Conservation (phyloP, 257 asterid species). For the Solanum pennellii region DNA sequence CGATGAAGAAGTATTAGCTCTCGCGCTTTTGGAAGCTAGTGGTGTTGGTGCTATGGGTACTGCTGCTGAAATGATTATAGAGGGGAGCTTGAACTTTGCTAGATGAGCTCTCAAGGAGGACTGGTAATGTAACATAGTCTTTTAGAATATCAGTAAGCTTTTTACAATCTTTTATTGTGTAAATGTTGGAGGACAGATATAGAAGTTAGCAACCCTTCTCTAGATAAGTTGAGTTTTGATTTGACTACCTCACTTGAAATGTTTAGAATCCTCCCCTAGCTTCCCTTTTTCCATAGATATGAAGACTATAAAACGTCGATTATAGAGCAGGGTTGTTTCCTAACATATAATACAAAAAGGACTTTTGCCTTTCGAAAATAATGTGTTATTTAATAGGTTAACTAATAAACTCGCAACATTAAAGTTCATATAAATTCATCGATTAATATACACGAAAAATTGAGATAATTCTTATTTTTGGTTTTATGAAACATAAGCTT, state of each 20-base stretch:
- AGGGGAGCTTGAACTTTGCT: conserved; percentile 28
- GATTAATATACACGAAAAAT: too few relatives aligned
- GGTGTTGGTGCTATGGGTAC: conserved; percentile 83
- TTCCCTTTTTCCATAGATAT: too few relatives aligned
- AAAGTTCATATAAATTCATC: too few relatives aligned
- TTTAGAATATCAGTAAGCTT: not conserved
- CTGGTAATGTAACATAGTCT: not conserved
- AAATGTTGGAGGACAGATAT: not conserved
- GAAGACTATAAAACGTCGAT: too few relatives aligned
- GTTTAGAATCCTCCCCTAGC: too few relatives aligned
- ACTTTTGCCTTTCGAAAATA: too few relatives aligned
- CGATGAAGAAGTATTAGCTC: conserved; percentile 80
- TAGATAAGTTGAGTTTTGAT: not conserved
- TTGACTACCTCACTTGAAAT: not conserved
- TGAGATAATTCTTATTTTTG: too few relatives aligned
- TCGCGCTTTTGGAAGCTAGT: conserved; percentile 63
- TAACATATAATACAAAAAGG: not conserved
- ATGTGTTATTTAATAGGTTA: too few relatives aligned
- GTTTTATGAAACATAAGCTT: not conserved
- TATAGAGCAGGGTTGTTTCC: not conserved
- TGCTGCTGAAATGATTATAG: conserved; percentile 87
- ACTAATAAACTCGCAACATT: too few relatives aligned
- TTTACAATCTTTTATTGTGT: not conserved
- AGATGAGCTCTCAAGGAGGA: not conserved
- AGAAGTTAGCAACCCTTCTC: not conserved